A percentile compares a stretch with the other conserved stretches of the same genome.
These are phyloP conservation scores for Ampelomyces quisqualis DNA, from an alignment of 2,329 filamentous ascomycete genomes.

Conservation along the genomic window DNA sequence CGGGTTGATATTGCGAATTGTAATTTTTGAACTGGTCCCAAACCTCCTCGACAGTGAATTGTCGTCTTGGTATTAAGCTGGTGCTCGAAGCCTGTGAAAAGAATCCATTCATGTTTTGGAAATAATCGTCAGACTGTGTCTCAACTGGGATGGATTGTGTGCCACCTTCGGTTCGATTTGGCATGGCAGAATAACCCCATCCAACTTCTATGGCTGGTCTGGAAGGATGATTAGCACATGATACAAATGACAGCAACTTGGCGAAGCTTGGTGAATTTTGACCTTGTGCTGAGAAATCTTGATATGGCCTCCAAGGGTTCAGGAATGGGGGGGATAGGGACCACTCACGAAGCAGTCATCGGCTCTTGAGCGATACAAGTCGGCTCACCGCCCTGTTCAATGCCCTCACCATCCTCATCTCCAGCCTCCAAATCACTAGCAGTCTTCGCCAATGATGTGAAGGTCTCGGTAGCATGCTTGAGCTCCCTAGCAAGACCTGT, in stretches of 20 bases:
- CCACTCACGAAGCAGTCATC: background rate
- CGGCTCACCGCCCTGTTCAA: conserved; percentile 5
- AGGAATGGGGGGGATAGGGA: background rate
- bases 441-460: conserved; percentile 56
- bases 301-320: too few species aligned
- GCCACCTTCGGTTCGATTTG: background rate
- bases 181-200: conserved; percentile 28
- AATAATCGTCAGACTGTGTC: conserved; percentile 15
- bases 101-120: conserved; percentile 11
- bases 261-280: background rate
- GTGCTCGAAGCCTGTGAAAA: conserved; percentile 3
- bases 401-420: conserved; percentile 39
- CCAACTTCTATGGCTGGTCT: conserved; percentile 20
- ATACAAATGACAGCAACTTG: too few species aligned
- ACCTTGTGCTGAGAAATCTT: background rate
- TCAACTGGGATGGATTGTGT: conserved; percentile 1
- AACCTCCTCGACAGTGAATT: conserved; percentile 19
- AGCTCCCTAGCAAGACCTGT: conserved; percentile 61
- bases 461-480: conserved; percentile 58
- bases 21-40: conserved; percentile 23
- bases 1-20: conserved; percentile 3
- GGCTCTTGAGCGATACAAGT: background rate
- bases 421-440: conserved; percentile 41
- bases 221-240: conserved; percentile 6
- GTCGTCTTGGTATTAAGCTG: conserved; percentile 15